Base-by-base conservation (phyloP, 257 asterid genomes). In the Nicotiana tomentosiformis region DNA sequence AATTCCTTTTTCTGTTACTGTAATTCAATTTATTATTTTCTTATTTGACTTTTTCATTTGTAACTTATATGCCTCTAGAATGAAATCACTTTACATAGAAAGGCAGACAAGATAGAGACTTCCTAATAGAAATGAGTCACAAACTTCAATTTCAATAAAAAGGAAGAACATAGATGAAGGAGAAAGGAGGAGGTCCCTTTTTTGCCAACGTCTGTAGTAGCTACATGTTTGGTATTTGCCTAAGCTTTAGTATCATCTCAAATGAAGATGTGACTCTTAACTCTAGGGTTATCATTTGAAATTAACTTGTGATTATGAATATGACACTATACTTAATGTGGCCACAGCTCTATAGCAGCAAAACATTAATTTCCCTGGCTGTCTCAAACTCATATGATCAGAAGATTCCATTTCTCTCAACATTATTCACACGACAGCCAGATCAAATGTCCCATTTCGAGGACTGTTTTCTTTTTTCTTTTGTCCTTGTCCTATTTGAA, bases 201-300 rank as follows among this genome's bases (percentile, higher is more conserved):
- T 32, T 69, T 69, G 18, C 32, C 33, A 14, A 69, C 5, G 77
- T n/a, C 39, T 39, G 17, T 37, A 69, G 18, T 30, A 69, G 32
- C 18, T 43, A 0, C 32, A 65, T 33, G 26, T 66, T 66, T 15
- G 49, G 23, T 37, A 16, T 66, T 65, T 49, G 5, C 26, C 7
- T n/a, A 84, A 86, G 87, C 88, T 84, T 91, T 89, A 78, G 80
- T 85, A 90, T 85, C 93, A 84, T 87, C 83, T 87, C 87, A 84
- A 84, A 77, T 84, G 86, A 81, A 87, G 77, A 83, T 49, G 77
- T 81, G 62, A 82, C 66, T 17, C 66, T 74, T 74, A 49, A 80
- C 85, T 86, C 84, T 39, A 83, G 68, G 87, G 15, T 14, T 26
- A 15, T 77, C 72, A 74, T 79, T 83, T 88, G 86, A 70, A 81